Evolutionary conservation across 805 yeast species (phyloP).

Genomic region (Candida jianshihensis): DNA sequence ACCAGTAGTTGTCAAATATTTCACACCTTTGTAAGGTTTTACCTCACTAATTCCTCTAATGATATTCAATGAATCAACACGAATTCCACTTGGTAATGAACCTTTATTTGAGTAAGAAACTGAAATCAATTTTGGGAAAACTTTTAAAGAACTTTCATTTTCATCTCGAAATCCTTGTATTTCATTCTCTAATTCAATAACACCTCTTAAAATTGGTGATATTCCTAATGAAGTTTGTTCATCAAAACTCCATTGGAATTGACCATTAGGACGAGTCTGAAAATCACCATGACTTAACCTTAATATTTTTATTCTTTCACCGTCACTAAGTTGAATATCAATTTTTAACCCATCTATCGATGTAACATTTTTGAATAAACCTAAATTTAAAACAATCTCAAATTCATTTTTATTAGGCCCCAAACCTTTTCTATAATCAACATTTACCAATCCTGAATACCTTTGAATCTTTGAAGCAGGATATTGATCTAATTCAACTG

Average conservation of each 20-base stretch:
- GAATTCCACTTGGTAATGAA: slow-evolving; percentile 66
- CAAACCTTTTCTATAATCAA: slow-evolving; percentile 24
- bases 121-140: slow-evolving; percentile 39
- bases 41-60: slow-evolving; percentile 53
- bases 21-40: slow-evolving; percentile 87
- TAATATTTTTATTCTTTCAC: slow-evolving; percentile 41
- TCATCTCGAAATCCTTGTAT: neutral
- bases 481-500: slow-evolving; percentile 39
- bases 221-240: slow-evolving; percentile 53
- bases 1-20: slow-evolving; percentile 63
- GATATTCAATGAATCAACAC: slow-evolving; percentile 58
- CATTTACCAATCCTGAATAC: slow-evolving; percentile 22
- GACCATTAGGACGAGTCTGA: slow-evolving; percentile 41
- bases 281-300: slow-evolving; percentile 77
- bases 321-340: slow-evolving; percentile 25
- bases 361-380: slow-evolving; percentile 36
- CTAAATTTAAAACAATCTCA: slow-evolving; percentile 26
- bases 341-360: slow-evolving; percentile 41
- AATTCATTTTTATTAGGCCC: slow-evolving; percentile 33
- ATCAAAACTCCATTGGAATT: slow-evolving; percentile 66
- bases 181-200: slow-evolving; percentile 28
- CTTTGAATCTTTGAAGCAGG: slow-evolving; percentile 11
- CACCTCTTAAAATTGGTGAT: slow-evolving; percentile 61
- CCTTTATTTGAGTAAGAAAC: slow-evolving; percentile 59
- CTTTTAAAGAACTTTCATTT: neutral